Base-by-base conservation (phyloP, 148 eudicot species). In the Chenopodium berlandieri region DNA sequence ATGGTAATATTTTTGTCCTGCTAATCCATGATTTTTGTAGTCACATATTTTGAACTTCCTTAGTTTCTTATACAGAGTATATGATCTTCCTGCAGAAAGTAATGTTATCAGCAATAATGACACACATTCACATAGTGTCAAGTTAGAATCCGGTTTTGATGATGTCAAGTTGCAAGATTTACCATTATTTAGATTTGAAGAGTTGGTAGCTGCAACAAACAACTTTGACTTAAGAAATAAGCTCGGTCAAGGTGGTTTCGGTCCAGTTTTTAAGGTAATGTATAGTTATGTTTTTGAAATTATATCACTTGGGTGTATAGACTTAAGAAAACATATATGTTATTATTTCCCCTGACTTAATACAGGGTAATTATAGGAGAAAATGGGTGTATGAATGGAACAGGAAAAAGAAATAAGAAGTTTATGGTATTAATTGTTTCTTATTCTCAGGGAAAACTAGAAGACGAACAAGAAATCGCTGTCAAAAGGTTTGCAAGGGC, bases 231-330 rank as follows among this genome's bases (percentile, higher is more conserved):
- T 50, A 0, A 14, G 9, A 23, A 48, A 48, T 19, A 74, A 74
- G 77, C 77, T 74, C 1, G 77, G 77, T 20, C 37, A 74, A 74
- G 77, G 77, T 48, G 77, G 77, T 74, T 48, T 74, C 23, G 77
- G 77, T 74, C 77, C 63, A 25, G 77, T 74, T 4, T 74, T 23
- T 56, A 74, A 74, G 77, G 77, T 74, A 74, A 73, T n/a, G 17
- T n/a, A 17, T 48, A 23, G 37, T 25, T 27, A 34, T 44, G 54
- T 71, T 4, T 40, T 40, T 71, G 48, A 44, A 20, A 17, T 71
- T 11, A 9, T 11, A 71, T 40, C 27, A 44, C 32, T 66, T 27
- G 30, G 30, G 30, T 27, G 30, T 27, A 27, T 27, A 27, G 30
- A 27, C 30, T 27, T 27, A 0, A 13, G 2, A 66, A 22, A 62